Evolutionary conservation across 257 asterid species (phyloP).

Genomic region (Osmanthus fragrans): DNA sequence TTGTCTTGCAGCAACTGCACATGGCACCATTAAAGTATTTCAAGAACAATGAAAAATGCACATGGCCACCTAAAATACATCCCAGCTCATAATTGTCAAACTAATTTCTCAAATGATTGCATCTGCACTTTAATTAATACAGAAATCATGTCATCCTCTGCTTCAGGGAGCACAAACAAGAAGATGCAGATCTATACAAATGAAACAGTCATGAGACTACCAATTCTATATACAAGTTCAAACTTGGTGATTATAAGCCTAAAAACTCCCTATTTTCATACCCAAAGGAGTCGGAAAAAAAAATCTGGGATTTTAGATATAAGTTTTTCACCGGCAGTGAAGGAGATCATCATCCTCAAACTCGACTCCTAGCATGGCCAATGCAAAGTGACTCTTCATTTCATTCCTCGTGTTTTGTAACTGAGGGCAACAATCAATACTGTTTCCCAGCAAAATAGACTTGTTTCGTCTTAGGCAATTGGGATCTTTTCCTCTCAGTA

Average conservation of each 20-base stretch:
- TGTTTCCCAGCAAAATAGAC: conserved; percentile 29
- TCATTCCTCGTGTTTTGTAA: conserved; percentile 65
- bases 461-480: conserved; percentile 37
- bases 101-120: conserved; percentile 9
- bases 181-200: conserved; percentile 23
- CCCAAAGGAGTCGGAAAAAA: neutral
- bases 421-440: conserved; percentile 38
- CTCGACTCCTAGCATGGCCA: conserved; percentile 94
- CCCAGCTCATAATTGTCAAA: conserved; percentile 18
- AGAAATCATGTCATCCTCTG: conserved; percentile 16
- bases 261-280: neutral
- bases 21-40: conserved; percentile 8
- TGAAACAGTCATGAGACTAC: conserved; percentile 20
- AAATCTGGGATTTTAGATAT: neutral
- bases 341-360: conserved; percentile 61
- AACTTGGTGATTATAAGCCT: conserved; percentile 27
- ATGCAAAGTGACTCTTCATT: conserved; percentile 74
- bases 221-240: conserved; percentile 41
- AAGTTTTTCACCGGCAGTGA: conserved; percentile 46
- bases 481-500: conserved; percentile 54
- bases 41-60: conserved; percentile 19
- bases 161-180: conserved; percentile 14
- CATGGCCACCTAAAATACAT: conserved; percentile 4
- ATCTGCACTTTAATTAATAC: conserved; percentile 12
- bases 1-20: conserved; percentile 7